Conservation (phyloP, 1,139 yeast species). For the Nematodospora anomalae region DNA sequence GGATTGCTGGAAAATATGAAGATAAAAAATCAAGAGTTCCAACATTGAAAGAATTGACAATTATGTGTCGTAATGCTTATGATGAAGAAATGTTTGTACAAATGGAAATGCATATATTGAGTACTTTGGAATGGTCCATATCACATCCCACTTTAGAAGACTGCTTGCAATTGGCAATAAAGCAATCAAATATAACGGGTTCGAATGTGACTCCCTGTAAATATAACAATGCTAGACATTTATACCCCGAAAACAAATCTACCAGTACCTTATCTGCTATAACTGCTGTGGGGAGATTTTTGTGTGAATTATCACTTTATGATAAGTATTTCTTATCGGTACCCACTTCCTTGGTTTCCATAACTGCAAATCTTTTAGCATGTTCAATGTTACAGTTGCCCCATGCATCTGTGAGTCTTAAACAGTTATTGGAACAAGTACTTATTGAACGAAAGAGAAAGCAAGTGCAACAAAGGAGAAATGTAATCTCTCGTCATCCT, state of each 20-base stretch:
- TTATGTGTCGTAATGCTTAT: conserved; percentile 82
- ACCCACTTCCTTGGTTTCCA: conserved; percentile 63
- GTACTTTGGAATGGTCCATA: conserved; percentile 81
- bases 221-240: conserved; percentile 23
- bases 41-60: conserved; percentile 69
- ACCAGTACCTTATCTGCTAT: conserved; percentile 44
- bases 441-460: conserved; percentile 11
- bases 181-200: conserved; percentile 24
- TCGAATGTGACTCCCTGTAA: conserved; percentile 33
- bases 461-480: conserved; percentile 5
- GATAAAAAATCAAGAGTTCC: conserved; percentile 87
- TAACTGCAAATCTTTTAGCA: conserved; percentile 71
- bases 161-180: conserved; percentile 55
- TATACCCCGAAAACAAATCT: conserved; percentile 1
- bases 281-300: conserved; percentile 60
- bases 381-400: conserved; percentile 59
- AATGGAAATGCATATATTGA: conserved; percentile 89
- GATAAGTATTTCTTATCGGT: conserved; percentile 64
- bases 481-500: conserved; percentile 1
- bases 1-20: conserved; percentile 94
- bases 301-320: conserved; percentile 76
- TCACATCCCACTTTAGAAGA: conserved; percentile 65
- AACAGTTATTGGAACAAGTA: conserved; percentile 21
- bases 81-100: conserved; percentile 89
- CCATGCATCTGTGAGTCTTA: conserved; percentile 33